Conservation (phyloP, 768 basidiomycete genomes). For the Tricholoma furcatifolium region DNA sequence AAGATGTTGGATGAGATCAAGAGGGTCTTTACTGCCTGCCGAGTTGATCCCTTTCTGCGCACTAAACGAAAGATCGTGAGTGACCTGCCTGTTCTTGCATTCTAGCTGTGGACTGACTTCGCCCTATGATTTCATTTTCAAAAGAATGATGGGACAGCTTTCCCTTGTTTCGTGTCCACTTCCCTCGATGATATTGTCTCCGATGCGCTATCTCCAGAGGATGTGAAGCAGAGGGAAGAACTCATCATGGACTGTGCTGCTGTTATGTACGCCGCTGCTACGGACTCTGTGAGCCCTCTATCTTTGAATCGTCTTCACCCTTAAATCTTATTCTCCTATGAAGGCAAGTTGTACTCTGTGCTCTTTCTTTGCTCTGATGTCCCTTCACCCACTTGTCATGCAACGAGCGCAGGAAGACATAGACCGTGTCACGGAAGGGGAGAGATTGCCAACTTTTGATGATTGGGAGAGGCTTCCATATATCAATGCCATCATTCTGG, state of each 20-base stretch:
- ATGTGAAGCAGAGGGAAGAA: conserved; percentile 13
- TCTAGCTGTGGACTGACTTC: neutral
- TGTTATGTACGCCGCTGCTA: conserved; percentile 12
- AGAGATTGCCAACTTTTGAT: conserved; percentile 18
- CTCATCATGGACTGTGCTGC: conserved; percentile 20
- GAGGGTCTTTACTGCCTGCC: conserved; percentile 5
- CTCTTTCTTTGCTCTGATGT: conserved; percentile 10
- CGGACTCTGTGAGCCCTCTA: conserved; percentile 8
- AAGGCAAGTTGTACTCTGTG: conserved; percentile 8
- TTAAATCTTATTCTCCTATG: neutral
- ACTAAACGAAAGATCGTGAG: conserved; percentile 10
- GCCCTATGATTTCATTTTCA: neutral
- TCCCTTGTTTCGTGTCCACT: conserved; percentile 11
- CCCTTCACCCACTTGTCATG: conserved; percentile 12
- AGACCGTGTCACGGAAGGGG: conserved; percentile 12
- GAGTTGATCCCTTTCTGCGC: conserved; percentile 9
- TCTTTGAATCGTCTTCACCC: neutral
- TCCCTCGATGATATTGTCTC: conserved; percentile 8
- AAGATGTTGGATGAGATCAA: conserved; percentile 3
- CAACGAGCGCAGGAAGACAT: conserved; percentile 12
- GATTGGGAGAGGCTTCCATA: conserved; percentile 18
- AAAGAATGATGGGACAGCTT: conserved; percentile 9
- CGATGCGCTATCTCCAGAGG: conserved; percentile 4
- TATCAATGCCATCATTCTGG: conserved; percentile 21
- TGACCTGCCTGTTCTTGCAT: neutral